Evolutionary conservation across 441 rosid genomes (phyloP).

Genomic region (Pelargonium fulgidum): DNA sequence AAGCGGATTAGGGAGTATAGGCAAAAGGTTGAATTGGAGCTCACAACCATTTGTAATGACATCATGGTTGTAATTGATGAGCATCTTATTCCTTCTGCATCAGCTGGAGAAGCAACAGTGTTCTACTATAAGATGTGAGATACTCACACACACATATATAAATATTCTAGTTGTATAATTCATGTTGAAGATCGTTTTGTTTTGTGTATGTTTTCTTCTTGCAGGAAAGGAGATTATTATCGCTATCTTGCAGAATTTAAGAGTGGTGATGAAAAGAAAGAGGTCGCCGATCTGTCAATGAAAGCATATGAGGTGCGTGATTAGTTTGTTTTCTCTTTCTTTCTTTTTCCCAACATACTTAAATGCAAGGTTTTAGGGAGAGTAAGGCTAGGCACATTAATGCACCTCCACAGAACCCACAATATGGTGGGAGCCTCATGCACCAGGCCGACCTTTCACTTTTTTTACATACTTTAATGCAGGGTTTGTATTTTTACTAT

Average conservation of each 20-base stretch:
- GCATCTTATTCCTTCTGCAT: conserved; percentile 41
- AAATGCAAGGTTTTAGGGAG: too few relatives aligned
- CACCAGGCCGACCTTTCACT: too few relatives aligned
- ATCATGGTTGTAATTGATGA: conserved; percentile 40
- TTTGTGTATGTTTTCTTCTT: conserved; percentile 11
- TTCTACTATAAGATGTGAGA: conserved; percentile 42
- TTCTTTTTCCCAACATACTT: too few relatives aligned
- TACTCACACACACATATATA: too few relatives aligned
- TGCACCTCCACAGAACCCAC: too few relatives aligned
- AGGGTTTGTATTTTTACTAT: background rate
- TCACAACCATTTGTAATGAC: conserved; percentile 33
- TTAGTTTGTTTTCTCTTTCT: background rate
- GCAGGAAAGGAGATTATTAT: conserved; percentile 42
- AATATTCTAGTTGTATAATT: background rate
- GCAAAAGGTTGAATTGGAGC: conserved; percentile 37
- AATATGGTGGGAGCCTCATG: too few relatives aligned
- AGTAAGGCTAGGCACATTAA: too few relatives aligned
- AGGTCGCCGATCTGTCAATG: conserved; percentile 32
- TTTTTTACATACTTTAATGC: background rate
- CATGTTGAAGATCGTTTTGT: background rate
- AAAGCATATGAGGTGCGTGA: conserved; percentile 35
- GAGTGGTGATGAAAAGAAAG: conserved; percentile 30
- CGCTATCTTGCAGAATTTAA: conserved; percentile 44
- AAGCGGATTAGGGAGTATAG: conserved; percentile 41
- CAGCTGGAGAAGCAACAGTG: conserved; percentile 34